phyloP scores from a whole-genome alignment of 2,329 filamentous ascomycete genomes.

The Monilinia laxa region DNA sequence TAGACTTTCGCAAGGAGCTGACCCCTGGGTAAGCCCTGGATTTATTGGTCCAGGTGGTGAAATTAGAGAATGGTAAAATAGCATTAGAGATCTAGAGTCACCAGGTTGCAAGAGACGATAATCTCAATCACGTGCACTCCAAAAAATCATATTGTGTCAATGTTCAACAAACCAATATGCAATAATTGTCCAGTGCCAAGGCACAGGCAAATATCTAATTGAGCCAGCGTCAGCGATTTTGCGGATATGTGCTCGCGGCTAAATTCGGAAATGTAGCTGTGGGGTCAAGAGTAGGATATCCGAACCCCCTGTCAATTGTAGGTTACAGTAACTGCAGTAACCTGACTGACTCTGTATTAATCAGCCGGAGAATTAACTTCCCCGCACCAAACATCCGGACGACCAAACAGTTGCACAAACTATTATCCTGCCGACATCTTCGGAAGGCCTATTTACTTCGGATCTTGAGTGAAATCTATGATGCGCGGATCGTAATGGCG shows the following conservation, averaged over 20 bases:
- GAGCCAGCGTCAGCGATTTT: background rate
- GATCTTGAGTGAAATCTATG: background rate
- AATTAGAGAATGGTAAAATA: conserved; percentile 63
- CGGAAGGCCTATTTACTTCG: conserved; percentile 9
- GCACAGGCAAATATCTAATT: background rate
- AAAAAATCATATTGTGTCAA: background rate
- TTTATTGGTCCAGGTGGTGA: conserved; percentile 68
- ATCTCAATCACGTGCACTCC: background rate
- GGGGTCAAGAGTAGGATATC: background rate
- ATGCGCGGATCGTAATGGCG: conserved; percentile 4
- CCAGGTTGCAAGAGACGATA: background rate
- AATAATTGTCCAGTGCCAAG: background rate
- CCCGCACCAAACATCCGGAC: conserved; percentile 14
- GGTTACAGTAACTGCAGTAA: too few relatives aligned
- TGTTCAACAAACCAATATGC: background rate
- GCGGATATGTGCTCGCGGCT: background rate
- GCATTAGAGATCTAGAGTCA: background rate
- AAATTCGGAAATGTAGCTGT: conserved; percentile 4
- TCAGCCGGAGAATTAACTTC: background rate
- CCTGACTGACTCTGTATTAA: background rate
- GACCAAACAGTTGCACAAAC: background rate
- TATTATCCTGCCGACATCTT: background rate
- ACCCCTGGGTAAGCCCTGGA: conserved; percentile 64
- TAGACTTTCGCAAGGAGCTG: conserved; percentile 55
- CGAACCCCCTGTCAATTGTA: conserved; percentile 2